A percentile compares a stretch with the other conserved stretches of the same genome.
These are phyloP conservation scores for Suhomyces sp. DNA, from an alignment of 805 yeast genomes.

Conservation along the genomic window DNA sequence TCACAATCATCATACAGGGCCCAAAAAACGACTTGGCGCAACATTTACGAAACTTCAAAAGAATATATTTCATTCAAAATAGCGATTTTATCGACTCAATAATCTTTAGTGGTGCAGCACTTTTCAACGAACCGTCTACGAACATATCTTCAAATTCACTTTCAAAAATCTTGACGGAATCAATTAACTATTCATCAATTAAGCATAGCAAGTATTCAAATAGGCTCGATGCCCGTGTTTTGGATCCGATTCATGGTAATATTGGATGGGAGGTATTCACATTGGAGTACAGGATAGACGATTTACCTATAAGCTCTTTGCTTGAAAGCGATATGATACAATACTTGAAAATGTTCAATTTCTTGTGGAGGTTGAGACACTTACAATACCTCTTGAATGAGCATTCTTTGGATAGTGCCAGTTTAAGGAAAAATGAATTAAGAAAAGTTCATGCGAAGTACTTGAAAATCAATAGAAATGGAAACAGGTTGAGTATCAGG, in stretches of 20 bases:
- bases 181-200: slow-evolving; percentile 57
- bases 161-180: slow-evolving; percentile 61
- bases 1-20: slow-evolving; percentile 49
- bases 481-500: slow-evolving; percentile 40
- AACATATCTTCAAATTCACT: slow-evolving; percentile 64
- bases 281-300: slow-evolving; percentile 64
- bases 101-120: slow-evolving; percentile 50
- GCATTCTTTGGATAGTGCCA: slow-evolving; percentile 26
- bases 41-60: slow-evolving; percentile 63
- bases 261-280: slow-evolving; percentile 94
- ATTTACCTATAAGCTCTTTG: slow-evolving; percentile 51
- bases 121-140: slow-evolving; percentile 62
- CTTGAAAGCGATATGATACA: slow-evolving; percentile 26
- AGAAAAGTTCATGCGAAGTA: slow-evolving; percentile 10
- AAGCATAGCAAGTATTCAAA: slow-evolving; percentile 42
- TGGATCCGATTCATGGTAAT: slow-evolving; percentile 68
- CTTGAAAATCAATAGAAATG: slow-evolving; percentile 13
- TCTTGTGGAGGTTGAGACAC: slow-evolving; percentile 76
- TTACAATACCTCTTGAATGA: slow-evolving; percentile 50
- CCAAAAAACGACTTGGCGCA: slow-evolving; percentile 46
- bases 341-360: slow-evolving; percentile 80
- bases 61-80: slow-evolving; percentile 65
- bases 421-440: slow-evolving; percentile 27
- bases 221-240: slow-evolving; percentile 77
- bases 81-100: slow-evolving; percentile 82